phyloP scores from a whole-genome alignment of 768 basidiomycete genomes.

The Mycena metata region DNA sequence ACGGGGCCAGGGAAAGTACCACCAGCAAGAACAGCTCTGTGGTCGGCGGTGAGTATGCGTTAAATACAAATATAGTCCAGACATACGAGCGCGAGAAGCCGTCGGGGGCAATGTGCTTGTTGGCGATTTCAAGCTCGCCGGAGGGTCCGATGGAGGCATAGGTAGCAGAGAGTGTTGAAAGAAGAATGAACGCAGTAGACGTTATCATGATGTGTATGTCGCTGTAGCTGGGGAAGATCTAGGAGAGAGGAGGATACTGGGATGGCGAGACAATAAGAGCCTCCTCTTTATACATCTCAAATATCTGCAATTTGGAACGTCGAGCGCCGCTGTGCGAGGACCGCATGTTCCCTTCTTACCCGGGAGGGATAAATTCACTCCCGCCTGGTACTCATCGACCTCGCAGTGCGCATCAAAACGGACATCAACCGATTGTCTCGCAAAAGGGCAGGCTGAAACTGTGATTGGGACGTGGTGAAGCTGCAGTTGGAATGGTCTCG shows the following conservation, averaged over 20 bases:
- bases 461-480: no score
- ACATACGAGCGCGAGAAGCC: constrained; percentile 30
- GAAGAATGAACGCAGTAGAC: constrained; percentile 4
- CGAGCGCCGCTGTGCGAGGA: no score
- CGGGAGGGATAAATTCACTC: neutral
- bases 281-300: neutral
- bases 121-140: constrained; percentile 17
- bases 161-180: neutral
- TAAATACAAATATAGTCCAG: no score
- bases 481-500: no score
- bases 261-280: neutral
- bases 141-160: constrained; percentile 20
- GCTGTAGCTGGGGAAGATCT: neutral
- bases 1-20: constrained; percentile 64
- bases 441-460: neutral
- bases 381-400: constrained; percentile 1
- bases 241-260: neutral
- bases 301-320: no score
- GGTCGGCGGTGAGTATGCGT: neutral
- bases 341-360: neutral
- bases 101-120: constrained; percentile 29
- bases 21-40: constrained; percentile 59
- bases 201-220: constrained; percentile 1
- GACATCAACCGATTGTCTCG: neutral
- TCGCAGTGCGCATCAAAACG: neutral